Base-by-base conservation (phyloP, 2,329 filamentous ascomycete species). In the Dothistroma septosporum region DNA sequence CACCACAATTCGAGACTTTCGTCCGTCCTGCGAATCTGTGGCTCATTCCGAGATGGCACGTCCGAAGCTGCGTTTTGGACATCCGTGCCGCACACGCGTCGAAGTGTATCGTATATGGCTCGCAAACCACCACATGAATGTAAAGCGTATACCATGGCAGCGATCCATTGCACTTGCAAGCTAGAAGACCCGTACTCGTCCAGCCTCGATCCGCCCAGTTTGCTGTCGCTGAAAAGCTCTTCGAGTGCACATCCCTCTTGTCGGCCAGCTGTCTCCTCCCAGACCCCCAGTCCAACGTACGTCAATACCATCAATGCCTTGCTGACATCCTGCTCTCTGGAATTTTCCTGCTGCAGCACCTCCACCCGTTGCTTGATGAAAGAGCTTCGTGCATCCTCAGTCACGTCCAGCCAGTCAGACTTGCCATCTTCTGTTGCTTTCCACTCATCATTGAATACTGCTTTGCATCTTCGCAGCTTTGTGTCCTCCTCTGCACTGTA, bases 401-500 rank as follows among this genome's bases (percentile, higher is more conserved):
- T 81, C 4, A 84, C 85, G 46, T 87, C 83, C 57, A 86, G 80
- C 91, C 92, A 96, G 37, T 85, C 78, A 47, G 77, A 72, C 73
- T 55, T 79, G 73, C 37, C 77, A 60, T 68, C 72, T 62, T 68
- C 72, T 44, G 68, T 60, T 61, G 73, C 75, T 68, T 71, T 73
- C 90, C 90, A 96, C 71, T 87, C 84, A 72, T 85, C 84, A 65
- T 92, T 85, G 71, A 96, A 97, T 1, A 87, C 86, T 41, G 85
- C 82, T 71, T 90, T 90, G 21, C 90, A 87, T 57, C 87, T 85
- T 57, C 89, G 83, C 53, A 97, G 80, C 70, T 92, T 87, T 52
- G 88, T 83, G 77, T 90, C 90, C 73, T 97, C 92, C 76, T 90
- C 89, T 64, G 91, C 87, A 68, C 89, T 89, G 76, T 97, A 97